phyloP scores from a whole-genome alignment of 2,329 filamentous ascomycete genomes.

The Stagonosporopsis vannaccii region DNA sequence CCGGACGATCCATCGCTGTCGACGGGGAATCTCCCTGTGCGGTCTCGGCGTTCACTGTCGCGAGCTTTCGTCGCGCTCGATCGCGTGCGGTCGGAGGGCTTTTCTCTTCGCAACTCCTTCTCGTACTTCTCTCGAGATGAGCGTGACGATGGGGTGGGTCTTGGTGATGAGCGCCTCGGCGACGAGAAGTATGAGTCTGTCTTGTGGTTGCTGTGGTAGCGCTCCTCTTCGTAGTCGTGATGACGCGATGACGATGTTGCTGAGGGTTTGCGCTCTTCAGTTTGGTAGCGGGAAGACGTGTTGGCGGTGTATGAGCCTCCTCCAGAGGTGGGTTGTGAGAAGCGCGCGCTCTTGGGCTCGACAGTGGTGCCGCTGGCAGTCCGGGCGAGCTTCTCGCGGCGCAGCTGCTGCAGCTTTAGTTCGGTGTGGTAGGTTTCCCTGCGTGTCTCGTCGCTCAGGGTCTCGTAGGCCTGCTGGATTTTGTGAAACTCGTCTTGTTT shows the following conservation, averaged over 20 bases:
- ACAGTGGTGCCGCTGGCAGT: slow-evolving; percentile 28
- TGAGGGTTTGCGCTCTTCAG: slow-evolving; percentile 44
- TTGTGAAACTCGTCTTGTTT: slow-evolving; percentile 90
- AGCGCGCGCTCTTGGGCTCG: slow-evolving; percentile 45
- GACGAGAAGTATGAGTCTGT: slow-evolving; percentile 37
- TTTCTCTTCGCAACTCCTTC: slow-evolving; percentile 37
- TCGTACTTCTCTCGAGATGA: slow-evolving; percentile 33
- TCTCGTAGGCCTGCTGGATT: slow-evolving; percentile 91
- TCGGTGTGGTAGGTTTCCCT: slow-evolving; percentile 80
- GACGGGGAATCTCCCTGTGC: slow-evolving; percentile 47
- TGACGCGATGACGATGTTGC: slow-evolving; percentile 1
- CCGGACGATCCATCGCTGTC: slow-evolving; percentile 44
- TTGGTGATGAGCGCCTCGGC: slow-evolving; percentile 34
- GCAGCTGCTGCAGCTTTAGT: slow-evolving; percentile 70
- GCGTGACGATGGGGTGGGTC: slow-evolving; percentile 35
- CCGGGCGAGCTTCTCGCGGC: slow-evolving; percentile 61
- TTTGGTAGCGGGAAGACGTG: slow-evolving; percentile 35
- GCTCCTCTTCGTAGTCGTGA: slow-evolving; percentile 40
- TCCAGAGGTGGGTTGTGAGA: slow-evolving; percentile 29
- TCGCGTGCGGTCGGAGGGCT: slow-evolving; percentile 45
- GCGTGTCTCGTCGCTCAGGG: slow-evolving; percentile 79
- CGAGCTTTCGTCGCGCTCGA: slow-evolving; percentile 48
- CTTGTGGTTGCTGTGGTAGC: slow-evolving; percentile 50
- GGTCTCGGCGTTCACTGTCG: slow-evolving; percentile 49
- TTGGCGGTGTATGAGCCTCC: slow-evolving; percentile 31